Evolutionary conservation across 768 basidiomycete genomes (phyloP), one percentile per base, ranked within the genome.

Genomic region (Flagelloscypha sp.): DNA sequence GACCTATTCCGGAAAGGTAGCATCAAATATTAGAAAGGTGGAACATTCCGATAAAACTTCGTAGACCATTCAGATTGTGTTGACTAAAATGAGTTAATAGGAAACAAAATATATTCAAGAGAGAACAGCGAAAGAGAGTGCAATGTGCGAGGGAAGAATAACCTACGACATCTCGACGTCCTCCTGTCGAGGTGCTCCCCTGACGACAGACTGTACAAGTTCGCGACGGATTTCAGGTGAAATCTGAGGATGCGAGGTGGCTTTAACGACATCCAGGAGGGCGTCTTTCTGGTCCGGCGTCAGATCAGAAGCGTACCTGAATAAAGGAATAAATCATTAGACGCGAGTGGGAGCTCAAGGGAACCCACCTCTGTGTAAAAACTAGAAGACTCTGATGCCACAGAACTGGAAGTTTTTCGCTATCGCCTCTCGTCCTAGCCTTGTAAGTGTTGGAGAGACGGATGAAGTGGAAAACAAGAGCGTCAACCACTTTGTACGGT

Each of bases 211-310:
- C 50, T 79, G 87, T 33, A 92, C 71, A 19, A 99, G 62, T 54
- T 98, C 95, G 44, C 95, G 62, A 50, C 95, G 72, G 37, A 97
- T 80, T 61, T 99, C 95, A 1, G 79, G 66, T 30, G 86, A 72
- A 49, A 98, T 95, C 54, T 89, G 82, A 6, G 80, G 68, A 53
- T 99, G 95, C 6, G 81, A 76, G 24, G 87, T 81, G 5, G 74
- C 81, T 17, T 90, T 76, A 31, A 93, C 70, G 27, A 97, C 90
- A 47, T 98, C 94, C 36, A 97, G 61, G n/a, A 99, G 63, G 1
- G 94, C 90, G 53, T 97, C 90, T 56, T 98, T 98, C 50, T 99
- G 95, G 53, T 99, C 94, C 2, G 87, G 86, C 0, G 94, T 94
- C 48, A 99, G 56, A 59, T 98, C 93, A 12, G 84, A 77, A 5